Evolutionary conservation across 2,329 filamentous ascomycete genomes (phyloP), one percentile per base, ranked within the genome.

Genomic region (Alternaria gansuensis): DNA sequence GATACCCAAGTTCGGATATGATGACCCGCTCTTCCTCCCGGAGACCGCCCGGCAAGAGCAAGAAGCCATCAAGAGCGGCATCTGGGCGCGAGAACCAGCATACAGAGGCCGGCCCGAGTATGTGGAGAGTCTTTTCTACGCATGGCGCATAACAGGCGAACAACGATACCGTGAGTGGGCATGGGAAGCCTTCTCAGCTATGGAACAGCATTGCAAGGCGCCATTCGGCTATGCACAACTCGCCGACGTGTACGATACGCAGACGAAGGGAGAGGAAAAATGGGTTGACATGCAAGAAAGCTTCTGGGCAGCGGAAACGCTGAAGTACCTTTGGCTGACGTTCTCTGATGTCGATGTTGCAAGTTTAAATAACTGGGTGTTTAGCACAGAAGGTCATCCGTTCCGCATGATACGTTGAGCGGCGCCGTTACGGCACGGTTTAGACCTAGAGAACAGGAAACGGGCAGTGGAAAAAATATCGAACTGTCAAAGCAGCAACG

Each of bases 311-410:
- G 76, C 77, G 0, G 76, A 79, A 66, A 79, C 78, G 54, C 58
- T 80, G 23, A 80, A 79, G 66, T 80, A 79, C 64, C 62, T 77
- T 5, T 80, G 70, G 61, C 60, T 80, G n/a, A 75, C 76, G 2
- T 79, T 80, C 61, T 60, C 67, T 3, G 72, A 77, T 52, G 70
- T 69, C 5, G 68, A 75, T 5, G 71, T 73, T 2, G 76, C 69
- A 58, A 78, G 70, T 61, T 61, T 80, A 63, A 76, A 80, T 68
- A 68, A 67, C 6, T 80, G 77, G 78, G 78, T 80, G 21, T 81
- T 80, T 64, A 82, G 75, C 59, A 81, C 79, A 5, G 80, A 80
- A 65, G 78, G 74, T 7, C 77, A 78, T 74, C 59, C 70, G 5
- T 78, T 80, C 33, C 66, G 76, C 48, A 77, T 78, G 69, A 78